These are phyloP conservation scores for Annulohypoxylon bovei DNA, from an alignment of 495 filamentous ascomycete species.

Conservation along the genomic window DNA sequence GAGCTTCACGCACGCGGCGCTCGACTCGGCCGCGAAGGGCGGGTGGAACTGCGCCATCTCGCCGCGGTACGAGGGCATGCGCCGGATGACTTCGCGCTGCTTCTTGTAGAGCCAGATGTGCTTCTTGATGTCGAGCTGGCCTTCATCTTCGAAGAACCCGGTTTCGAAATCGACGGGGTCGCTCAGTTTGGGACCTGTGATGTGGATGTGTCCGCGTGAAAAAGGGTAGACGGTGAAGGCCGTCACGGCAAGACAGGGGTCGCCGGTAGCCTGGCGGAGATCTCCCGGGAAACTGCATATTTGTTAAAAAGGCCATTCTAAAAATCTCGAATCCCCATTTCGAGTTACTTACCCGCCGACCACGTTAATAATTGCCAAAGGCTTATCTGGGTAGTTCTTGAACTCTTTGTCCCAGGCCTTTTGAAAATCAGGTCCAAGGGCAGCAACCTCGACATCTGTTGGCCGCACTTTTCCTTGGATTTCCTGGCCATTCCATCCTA, in stretches of 20 bases:
- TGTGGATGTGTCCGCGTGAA: conserved; percentile 63
- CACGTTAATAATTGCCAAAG: conserved; percentile 12
- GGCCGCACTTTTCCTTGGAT: conserved; percentile 48
- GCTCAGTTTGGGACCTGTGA: conserved; percentile 49
- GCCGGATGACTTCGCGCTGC: conserved; percentile 62
- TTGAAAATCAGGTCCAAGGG: conserved; percentile 46
- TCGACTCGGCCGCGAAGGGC: conserved; percentile 53
- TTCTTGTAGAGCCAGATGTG: conserved; percentile 63
- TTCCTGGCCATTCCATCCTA: conserved; percentile 53
- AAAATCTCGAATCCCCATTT: too few relatives aligned
- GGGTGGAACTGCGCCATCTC: conserved; percentile 62
- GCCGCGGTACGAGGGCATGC: conserved; percentile 61
- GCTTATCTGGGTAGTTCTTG: conserved; percentile 40
- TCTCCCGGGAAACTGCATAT: neutral
- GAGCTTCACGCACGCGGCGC: conserved; percentile 43
- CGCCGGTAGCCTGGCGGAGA: neutral
- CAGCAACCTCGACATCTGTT: conserved; percentile 42
- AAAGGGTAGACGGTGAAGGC: conserved; percentile 60
- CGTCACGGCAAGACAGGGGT: neutral
- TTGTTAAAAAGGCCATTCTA: neutral
- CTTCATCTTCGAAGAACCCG: conserved; percentile 52
- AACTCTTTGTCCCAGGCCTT: conserved; percentile 50
- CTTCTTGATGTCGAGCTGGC: conserved; percentile 53
- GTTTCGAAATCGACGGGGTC: conserved; percentile 49
- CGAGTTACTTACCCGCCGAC: conserved; percentile 45